A percentile compares a stretch with the other conserved stretches of the same genome.
These are phyloP conservation scores for Ramaria sp. DNA, from an alignment of 768 basidiomycete genomes.

Conservation along the genomic window DNA sequence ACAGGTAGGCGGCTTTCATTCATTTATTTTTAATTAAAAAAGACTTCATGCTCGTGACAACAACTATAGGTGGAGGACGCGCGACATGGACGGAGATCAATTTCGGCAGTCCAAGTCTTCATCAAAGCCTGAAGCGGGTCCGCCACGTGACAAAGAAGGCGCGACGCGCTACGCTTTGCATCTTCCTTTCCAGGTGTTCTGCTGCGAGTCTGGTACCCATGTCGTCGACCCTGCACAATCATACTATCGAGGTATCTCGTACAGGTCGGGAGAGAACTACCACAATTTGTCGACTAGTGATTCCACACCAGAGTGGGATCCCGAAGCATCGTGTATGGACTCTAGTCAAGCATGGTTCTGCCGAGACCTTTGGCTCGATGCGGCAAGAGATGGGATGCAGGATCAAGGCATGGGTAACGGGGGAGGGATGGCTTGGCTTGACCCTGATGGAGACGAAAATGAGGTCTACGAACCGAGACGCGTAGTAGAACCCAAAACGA, in stretches of 20 bases:
- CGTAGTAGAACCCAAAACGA: constrained; percentile 20
- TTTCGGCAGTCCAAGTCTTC: constrained; percentile 96
- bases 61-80: constrained; percentile 75
- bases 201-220: constrained; percentile 97
- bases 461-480: constrained; percentile 26
- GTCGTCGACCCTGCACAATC: constrained; percentile 93
- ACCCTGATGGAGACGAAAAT: constrained; percentile 15
- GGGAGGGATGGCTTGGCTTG: constrained; percentile 11
- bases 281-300: constrained; percentile 67
- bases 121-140: constrained; percentile 81
- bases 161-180: constrained; percentile 81
- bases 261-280: constrained; percentile 73
- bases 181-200: constrained; percentile 96
- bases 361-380: constrained; percentile 89
- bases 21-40: not conserved
- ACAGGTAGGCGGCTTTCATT: constrained; percentile 48
- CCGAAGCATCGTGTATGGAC: constrained; percentile 86
- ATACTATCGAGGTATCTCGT: constrained; percentile 83
- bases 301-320: constrained; percentile 44
- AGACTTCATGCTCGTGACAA: not conserved
- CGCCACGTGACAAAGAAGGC: constrained; percentile 79
- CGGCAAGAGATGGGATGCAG: constrained; percentile 65
- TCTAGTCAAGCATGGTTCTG: constrained; percentile 98
- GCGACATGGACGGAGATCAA: constrained; percentile 96
- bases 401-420: constrained; percentile 13